Evolutionary conservation across 495 filamentous ascomycete species (phyloP).

Genomic region (Thermochaetoides thermophila): DNA sequence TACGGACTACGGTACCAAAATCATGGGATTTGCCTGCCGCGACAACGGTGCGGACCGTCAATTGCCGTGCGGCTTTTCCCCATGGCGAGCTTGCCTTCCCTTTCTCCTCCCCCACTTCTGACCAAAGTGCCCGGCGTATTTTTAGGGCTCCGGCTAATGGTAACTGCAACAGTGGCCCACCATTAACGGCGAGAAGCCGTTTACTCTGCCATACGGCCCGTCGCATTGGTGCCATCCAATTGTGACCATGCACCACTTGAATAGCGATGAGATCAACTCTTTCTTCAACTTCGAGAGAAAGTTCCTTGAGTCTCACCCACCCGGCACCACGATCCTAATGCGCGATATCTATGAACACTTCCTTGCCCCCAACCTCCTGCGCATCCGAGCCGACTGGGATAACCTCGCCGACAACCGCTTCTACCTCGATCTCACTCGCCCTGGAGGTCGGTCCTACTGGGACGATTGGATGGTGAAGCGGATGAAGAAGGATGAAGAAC

Average conservation of each 20-base stretch:
- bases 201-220: conserved; percentile 33
- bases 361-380: conserved; percentile 20
- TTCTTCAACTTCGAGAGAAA: conserved; percentile 43
- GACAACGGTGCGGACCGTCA: too few species aligned
- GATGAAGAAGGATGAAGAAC: conserved; percentile 16
- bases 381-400: conserved; percentile 32
- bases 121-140: too few species aligned
- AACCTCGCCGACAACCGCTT: conserved; percentile 29
- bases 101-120: not conserved
- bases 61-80: not conserved
- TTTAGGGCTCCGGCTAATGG: not conserved
- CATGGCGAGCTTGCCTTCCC: not conserved
- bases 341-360: conserved; percentile 33
- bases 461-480: conserved; percentile 15
- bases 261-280: conserved; percentile 33
- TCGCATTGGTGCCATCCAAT: conserved; percentile 45
- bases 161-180: conserved; percentile 31
- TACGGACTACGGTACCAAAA: too few species aligned
- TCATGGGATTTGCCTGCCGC: too few species aligned
- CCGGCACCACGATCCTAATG: conserved; percentile 28
- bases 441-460: conserved; percentile 7
- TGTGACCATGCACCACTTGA: conserved; percentile 47
- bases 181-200: conserved; percentile 43
- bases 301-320: too few species aligned
- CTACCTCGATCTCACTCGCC: conserved; percentile 28